Conservation (phyloP, 2,329 filamentous ascomycete species). For the Exserohilum rostratum region DNA sequence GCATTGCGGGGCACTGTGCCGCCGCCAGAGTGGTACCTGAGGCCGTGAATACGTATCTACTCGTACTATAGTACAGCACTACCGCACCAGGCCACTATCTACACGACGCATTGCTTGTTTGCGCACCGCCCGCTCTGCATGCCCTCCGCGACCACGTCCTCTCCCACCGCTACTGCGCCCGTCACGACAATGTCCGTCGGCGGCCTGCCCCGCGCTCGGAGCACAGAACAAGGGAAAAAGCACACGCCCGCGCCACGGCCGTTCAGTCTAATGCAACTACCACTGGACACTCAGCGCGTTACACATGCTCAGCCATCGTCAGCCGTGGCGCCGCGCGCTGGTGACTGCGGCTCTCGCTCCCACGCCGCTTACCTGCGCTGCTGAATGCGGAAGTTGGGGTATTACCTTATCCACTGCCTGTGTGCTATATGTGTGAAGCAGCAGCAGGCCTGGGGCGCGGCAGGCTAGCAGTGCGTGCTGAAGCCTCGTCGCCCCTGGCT, state of each 20-base stretch:
- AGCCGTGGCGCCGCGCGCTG: no score
- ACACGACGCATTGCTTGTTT: background rate
- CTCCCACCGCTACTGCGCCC: background rate
- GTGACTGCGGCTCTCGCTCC: no score
- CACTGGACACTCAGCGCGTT: background rate
- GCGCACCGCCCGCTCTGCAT: background rate
- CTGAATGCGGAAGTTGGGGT: no score
- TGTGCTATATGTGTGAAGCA: no score
- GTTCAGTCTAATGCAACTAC: background rate
- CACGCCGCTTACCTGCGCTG: slow-evolving; percentile 8
- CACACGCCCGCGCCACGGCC: slow-evolving; percentile 10
- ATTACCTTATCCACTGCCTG: no score
- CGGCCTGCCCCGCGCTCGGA: slow-evolving; percentile 4
- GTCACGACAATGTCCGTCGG: background rate
- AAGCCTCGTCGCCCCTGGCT: slow-evolving; percentile 1
- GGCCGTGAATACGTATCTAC: no score
- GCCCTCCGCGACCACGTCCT: background rate
- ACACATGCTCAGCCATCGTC: slow-evolving; percentile 14
- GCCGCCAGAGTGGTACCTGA: background rate
- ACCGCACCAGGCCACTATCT: no score
- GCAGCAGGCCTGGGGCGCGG: background rate
- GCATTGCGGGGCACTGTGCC: slow-evolving; percentile 3
- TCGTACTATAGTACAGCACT: no score
- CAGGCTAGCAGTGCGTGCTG: background rate
- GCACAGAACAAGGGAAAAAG: slow-evolving; percentile 18